A percentile compares a stretch with the other conserved stretches of the same genome.
These are phyloP conservation scores for Nepenthes alata DNA, from an alignment of 179 eudicot species.

Conservation along the genomic window DNA sequence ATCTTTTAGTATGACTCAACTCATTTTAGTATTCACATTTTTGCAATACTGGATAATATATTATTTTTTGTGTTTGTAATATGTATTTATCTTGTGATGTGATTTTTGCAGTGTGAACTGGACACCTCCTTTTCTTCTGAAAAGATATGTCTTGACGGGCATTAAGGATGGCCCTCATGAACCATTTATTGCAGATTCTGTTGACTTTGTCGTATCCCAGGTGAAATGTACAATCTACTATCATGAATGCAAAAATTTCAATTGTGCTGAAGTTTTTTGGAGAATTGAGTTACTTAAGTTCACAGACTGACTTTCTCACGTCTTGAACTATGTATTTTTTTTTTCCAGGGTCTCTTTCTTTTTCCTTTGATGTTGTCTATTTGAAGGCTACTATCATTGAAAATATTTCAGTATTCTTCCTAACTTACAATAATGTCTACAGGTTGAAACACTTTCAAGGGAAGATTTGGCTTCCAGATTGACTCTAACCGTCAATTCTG, in stretches of 20 bases:
- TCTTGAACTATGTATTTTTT: too few relatives aligned
- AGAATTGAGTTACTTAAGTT: background rate
- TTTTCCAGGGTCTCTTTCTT: background rate
- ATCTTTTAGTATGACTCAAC: too few relatives aligned
- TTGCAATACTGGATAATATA: background rate
- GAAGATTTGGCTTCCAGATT: constrained; percentile 90
- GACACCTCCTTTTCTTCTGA: constrained; percentile 92
- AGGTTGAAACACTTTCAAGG: constrained; percentile 78
- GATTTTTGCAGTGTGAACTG: constrained; percentile 79
- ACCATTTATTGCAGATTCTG: constrained; percentile 98
- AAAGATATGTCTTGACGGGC: constrained; percentile 78
- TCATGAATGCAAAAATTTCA: background rate
- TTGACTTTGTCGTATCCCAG: constrained; percentile 98
- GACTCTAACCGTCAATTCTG: constrained; percentile 66
- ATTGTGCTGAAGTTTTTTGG: background rate
- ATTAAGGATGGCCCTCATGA: constrained; percentile 91
- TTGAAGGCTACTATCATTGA: background rate
- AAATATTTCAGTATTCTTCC: background rate
- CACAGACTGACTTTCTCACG: background rate
- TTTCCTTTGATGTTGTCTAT: background rate
- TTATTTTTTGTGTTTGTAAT: constrained; percentile 3
- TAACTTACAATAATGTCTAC: constrained; percentile 7
- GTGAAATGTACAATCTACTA: constrained; percentile 17
- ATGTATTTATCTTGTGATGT: constrained; percentile 9
- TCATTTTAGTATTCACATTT: too few relatives aligned